Evolutionary conservation across 2,329 filamentous ascomycete genomes (phyloP).

Genomic region (Sarocladium brachiariae): DNA sequence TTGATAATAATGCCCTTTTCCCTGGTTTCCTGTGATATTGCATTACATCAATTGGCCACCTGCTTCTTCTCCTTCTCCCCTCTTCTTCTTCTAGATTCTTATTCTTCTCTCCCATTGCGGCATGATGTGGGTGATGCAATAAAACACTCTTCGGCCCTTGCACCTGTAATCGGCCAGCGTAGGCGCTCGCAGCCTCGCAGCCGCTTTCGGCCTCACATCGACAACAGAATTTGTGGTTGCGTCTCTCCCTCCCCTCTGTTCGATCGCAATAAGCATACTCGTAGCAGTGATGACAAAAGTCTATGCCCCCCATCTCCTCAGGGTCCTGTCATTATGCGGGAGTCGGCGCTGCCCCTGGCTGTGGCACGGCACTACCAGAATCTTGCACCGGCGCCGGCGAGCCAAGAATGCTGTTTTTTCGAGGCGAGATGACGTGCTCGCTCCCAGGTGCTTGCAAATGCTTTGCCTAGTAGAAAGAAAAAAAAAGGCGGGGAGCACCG

Average conservation of each 20-base stretch:
- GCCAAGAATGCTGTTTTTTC: not conserved
- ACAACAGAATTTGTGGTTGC: not conserved
- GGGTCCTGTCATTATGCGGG: not conserved
- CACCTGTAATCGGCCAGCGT: too few species aligned
- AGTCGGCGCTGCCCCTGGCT: constrained; percentile 2
- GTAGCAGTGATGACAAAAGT: too few species aligned
- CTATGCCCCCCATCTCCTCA: not conserved
- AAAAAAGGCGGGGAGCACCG: not conserved
- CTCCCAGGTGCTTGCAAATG: not conserved
- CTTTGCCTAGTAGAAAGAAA: not conserved
- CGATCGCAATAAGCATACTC: not conserved
- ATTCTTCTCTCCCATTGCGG: too few species aligned
- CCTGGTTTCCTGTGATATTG: not conserved
- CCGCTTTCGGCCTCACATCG: not conserved
- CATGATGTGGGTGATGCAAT: too few species aligned
- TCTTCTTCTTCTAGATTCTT: not conserved
- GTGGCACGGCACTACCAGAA: not conserved
- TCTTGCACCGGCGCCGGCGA: not conserved
- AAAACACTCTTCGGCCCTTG: too few species aligned
- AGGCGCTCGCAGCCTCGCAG: not conserved
- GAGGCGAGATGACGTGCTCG: constrained; percentile 7
- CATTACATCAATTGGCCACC: not conserved
- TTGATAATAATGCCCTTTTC: not conserved
- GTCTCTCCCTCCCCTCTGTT: too few species aligned
- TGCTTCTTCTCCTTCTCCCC: too few species aligned